These are phyloP conservation scores for Aspergillus hiratsukae DNA, from an alignment of 2,329 filamentous ascomycete species.

Conservation along the genomic window DNA sequence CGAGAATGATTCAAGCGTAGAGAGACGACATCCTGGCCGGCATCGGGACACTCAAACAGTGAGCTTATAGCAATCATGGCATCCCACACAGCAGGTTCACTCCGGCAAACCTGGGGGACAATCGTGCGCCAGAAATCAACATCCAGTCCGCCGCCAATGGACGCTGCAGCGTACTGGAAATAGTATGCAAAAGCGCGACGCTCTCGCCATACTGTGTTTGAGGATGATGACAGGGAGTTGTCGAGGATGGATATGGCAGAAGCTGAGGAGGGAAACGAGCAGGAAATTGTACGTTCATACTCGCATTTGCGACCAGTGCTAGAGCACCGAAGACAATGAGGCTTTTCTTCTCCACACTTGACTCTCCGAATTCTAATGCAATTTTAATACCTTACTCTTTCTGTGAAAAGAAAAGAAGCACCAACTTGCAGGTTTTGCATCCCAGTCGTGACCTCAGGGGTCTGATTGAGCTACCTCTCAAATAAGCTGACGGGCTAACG, in stretches of 20 bases:
- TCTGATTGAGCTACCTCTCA: neutral
- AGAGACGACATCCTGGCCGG: slow-evolving; percentile 6
- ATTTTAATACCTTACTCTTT: slow-evolving; percentile 6
- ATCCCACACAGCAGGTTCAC: slow-evolving; percentile 37
- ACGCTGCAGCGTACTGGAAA: slow-evolving; percentile 27
- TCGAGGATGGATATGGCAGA: slow-evolving; percentile 3
- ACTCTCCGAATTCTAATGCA: slow-evolving; percentile 24
- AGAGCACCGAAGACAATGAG: slow-evolving; percentile 28
- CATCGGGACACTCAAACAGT: slow-evolving; percentile 28
- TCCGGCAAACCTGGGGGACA: slow-evolving; percentile 33
- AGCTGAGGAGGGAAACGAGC: slow-evolving; percentile 4
- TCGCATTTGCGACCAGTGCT: slow-evolving; percentile 33
- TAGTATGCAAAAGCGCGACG: slow-evolving; percentile 38
- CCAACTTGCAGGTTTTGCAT: slow-evolving; percentile 34
- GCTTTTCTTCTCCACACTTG: slow-evolving; percentile 36
- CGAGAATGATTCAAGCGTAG: neutral
- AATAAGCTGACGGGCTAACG: neutral
- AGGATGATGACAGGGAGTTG: slow-evolving; percentile 14
- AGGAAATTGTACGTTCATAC: slow-evolving; percentile 16
- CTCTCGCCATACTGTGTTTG: slow-evolving; percentile 27
- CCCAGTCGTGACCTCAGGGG: slow-evolving; percentile 22
- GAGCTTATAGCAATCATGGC: slow-evolving; percentile 35
- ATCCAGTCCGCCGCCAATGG: slow-evolving; percentile 32
- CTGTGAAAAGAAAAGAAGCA: neutral
- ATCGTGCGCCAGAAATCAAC: slow-evolving; percentile 33